Base-by-base conservation (phyloP, 352 stramenopile species). In the Pythium coloratum region DNA sequence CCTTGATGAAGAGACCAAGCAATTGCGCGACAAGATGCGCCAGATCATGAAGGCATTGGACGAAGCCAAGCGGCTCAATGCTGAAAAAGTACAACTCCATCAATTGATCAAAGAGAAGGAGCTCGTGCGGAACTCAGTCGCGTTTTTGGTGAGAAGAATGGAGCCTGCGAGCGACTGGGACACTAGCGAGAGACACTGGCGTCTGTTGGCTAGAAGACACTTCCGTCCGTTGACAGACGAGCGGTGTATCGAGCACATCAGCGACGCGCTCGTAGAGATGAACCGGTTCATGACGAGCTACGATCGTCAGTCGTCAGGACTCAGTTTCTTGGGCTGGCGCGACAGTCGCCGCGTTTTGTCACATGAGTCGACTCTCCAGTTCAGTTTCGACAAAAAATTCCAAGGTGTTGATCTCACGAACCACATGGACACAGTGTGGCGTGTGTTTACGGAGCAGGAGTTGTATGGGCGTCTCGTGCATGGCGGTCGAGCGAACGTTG, bases 251-350 rank as follows among this genome's bases (percentile, higher is more conserved):
- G 16, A 33, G 7, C 30, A 55, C 14, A 67, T 67, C 6, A 32
- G 47, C 5, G 28, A n/a, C 1, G 50, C 62, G 30, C 36, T 62
- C 33, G 59, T 62, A 24, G 40, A 61, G 28, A 20, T 62, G 2
- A 20, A 34, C 28, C 38, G 26, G 28, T 67, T 67, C 40, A 20
- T 42, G 14, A 56, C 26, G 51, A 61, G 62, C 26, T 13, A 38
- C n/a, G 53, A 67, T 28, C 59, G 38, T 13, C 12, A 50, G 28
- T 20, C 40, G 9, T 56, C 26, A 8, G 62, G 62, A 7, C 10
- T 55, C 36, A 62, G 54, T 16, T 67, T 67, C 20, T 42, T 62
- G 24, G 62, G 62, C 6, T 67, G 62, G 62, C 36, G 62, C 13
- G 62, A 56, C 12, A 28, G 40, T 14, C 62, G 62, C 10, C 62